phyloP scores from a whole-genome alignment of 2,329 filamentous ascomycete species.

The Fusarium penzigii region DNA sequence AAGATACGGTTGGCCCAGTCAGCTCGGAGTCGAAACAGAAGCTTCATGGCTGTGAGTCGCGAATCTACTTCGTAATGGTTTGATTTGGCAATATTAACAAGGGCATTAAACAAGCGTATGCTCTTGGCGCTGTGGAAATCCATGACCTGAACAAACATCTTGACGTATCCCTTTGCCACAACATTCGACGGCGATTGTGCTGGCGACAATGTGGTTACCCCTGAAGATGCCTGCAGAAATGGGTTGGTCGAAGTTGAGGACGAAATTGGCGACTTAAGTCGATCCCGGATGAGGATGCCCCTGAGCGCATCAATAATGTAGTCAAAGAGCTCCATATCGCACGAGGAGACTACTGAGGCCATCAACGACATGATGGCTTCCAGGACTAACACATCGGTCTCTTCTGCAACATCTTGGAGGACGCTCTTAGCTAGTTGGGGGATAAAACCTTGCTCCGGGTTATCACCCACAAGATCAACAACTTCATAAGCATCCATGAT shows the following conservation, averaged over 20 bases:
- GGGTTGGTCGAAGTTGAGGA: slow-evolving; percentile 29
- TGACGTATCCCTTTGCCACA: slow-evolving; percentile 69
- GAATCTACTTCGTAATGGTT: slow-evolving; percentile 65
- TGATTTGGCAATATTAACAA: slow-evolving; percentile 65
- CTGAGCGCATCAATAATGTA: slow-evolving; percentile 56
- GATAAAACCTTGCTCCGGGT: slow-evolving; percentile 59
- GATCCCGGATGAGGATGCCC: slow-evolving; percentile 51
- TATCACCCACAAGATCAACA: slow-evolving; percentile 58
- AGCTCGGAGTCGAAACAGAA: slow-evolving; percentile 80
- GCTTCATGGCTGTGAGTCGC: slow-evolving; percentile 72
- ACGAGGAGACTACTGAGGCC: slow-evolving; percentile 63
- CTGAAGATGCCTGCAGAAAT: slow-evolving; percentile 19
- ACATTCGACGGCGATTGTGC: slow-evolving; percentile 66
- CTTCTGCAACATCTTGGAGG: slow-evolving; percentile 60
- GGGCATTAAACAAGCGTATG: slow-evolving; percentile 58
- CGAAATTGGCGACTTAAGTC: slow-evolving; percentile 44
- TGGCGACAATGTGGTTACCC: slow-evolving; percentile 24
- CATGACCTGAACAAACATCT: slow-evolving; percentile 75
- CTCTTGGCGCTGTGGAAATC: slow-evolving; percentile 66
- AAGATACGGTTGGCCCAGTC: slow-evolving; percentile 79
- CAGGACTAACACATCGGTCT: slow-evolving; percentile 66
- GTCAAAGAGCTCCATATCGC: slow-evolving; percentile 59
- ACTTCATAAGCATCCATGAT: slow-evolving; percentile 62
- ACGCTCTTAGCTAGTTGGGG: slow-evolving; percentile 61
- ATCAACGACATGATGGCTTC: slow-evolving; percentile 66